A percentile compares a stretch with the other conserved stretches of the same genome.
These are phyloP conservation scores for Papiliotrema fonsecae DNA, from an alignment of 1,284 basidiomycete species.

Conservation along the genomic window DNA sequence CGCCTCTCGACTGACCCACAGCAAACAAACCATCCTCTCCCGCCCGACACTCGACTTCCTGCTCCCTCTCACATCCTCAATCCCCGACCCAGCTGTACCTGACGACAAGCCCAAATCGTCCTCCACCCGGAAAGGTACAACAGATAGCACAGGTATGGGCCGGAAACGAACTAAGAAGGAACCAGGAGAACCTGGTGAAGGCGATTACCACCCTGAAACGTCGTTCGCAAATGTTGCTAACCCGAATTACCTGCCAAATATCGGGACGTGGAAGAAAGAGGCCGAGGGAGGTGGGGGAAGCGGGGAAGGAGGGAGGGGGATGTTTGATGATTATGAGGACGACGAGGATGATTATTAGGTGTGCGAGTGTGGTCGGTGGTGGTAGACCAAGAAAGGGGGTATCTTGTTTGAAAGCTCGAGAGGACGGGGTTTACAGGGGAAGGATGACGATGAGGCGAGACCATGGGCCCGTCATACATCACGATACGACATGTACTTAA, in stretches of 20 bases:
- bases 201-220: not conserved
- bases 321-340: constrained; percentile 44
- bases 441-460: not conserved
- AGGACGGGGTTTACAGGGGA: not conserved
- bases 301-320: constrained; percentile 39
- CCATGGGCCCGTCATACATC: not conserved
- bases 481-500: not conserved
- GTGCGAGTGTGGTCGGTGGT: too few species aligned
- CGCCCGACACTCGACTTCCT: constrained; percentile 92
- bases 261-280: constrained; percentile 53
- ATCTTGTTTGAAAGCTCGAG: too few species aligned
- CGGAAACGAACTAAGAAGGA: constrained; percentile 1
- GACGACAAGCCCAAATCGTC: not conserved
- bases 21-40: constrained; percentile 88
- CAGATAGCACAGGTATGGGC: not conserved
- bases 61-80: constrained; percentile 83
- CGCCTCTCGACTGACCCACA: constrained; percentile 42
- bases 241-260: constrained; percentile 21
- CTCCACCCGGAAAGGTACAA: not conserved
- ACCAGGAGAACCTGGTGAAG: not conserved
- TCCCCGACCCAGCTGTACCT: constrained; percentile 63
- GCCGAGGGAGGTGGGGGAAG: constrained; percentile 50
- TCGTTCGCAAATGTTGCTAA: constrained; percentile 7
- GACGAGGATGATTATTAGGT: constrained; percentile 41
- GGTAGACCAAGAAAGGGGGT: too few species aligned